Conservation (phyloP, 257 asterid genomes). For the Solanum clarkiae region DNA sequence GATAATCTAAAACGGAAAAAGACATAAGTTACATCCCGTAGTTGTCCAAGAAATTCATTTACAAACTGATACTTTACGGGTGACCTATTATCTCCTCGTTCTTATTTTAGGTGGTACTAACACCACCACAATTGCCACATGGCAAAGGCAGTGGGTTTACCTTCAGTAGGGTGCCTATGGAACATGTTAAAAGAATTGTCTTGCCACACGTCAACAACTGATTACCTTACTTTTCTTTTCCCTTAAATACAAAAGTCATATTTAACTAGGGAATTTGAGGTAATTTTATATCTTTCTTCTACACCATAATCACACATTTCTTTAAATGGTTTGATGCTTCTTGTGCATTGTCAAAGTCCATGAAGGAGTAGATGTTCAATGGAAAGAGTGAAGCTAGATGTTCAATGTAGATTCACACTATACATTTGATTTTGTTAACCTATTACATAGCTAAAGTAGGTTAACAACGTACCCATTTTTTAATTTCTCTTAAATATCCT, state of each 20-base stretch:
- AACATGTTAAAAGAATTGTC: too few relatives aligned
- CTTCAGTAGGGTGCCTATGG: too few relatives aligned
- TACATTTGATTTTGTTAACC: not conserved
- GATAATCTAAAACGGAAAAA: not conserved
- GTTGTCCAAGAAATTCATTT: not conserved
- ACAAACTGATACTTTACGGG: not conserved
- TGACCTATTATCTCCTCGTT: too few relatives aligned
- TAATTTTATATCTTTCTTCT: not conserved
- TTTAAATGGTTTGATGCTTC: not conserved
- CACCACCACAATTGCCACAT: too few relatives aligned
- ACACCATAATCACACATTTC: not conserved
- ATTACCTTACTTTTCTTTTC: too few relatives aligned
- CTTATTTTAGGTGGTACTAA: too few relatives aligned
- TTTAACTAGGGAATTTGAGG: too few relatives aligned
- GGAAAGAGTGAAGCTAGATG: not conserved
- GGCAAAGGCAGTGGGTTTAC: too few relatives aligned
- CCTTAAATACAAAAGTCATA: too few relatives aligned
- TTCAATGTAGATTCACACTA: not conserved
- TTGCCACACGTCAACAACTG: too few relatives aligned
- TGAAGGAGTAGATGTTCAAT: not conserved
- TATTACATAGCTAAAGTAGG: not conserved
- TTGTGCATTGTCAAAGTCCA: not conserved
- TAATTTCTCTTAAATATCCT: not conserved
- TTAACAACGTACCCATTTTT: not conserved
- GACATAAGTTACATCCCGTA: not conserved